Percentiles rank a stretch among this genome's conserved stretches.
These are phyloP conservation scores for Gossypium gossypioides DNA, from an alignment of 441 rosid genomes.

Conservation along the genomic window DNA sequence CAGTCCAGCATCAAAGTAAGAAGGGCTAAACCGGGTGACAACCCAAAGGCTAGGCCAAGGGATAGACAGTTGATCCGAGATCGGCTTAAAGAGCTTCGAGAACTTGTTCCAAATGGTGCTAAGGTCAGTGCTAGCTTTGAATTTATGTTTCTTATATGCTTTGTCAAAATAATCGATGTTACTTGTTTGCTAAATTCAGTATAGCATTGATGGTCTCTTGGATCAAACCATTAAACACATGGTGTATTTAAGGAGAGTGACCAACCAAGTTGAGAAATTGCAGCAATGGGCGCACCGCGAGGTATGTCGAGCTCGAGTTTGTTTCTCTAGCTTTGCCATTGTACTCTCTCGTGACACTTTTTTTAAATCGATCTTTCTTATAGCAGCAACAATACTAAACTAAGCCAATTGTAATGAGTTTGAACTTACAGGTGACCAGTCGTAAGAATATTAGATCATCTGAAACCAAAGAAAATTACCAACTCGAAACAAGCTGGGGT, in stretches of 20 bases:
- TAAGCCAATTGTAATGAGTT: background rate
- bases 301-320: conserved; percentile 24
- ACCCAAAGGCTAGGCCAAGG: conserved; percentile 48
- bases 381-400: no score
- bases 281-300: conserved; percentile 30
- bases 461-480: conserved; percentile 12
- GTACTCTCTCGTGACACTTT: no score
- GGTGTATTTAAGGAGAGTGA: conserved; percentile 38
- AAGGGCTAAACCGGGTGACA: conserved; percentile 35
- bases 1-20: conserved; percentile 24
- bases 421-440: conserved; percentile 24
- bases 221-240: conserved; percentile 50
- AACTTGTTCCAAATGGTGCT: conserved; percentile 49
- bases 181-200: conserved; percentile 28
- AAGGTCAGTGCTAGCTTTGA: conserved; percentile 28
- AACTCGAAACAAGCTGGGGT: conserved; percentile 35
- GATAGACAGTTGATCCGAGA: conserved; percentile 67
- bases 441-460: conserved; percentile 21
- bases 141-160: background rate
- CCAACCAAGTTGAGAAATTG: conserved; percentile 45
- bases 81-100: conserved; percentile 55
- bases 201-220: conserved; percentile 63
- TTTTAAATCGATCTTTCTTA: no score
- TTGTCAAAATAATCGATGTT: background rate
- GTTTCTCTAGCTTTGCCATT: no score